These are phyloP conservation scores for Sporisorium scitamineum DNA, from an alignment of 1,284 basidiomycete species.

Conservation along the genomic window DNA sequence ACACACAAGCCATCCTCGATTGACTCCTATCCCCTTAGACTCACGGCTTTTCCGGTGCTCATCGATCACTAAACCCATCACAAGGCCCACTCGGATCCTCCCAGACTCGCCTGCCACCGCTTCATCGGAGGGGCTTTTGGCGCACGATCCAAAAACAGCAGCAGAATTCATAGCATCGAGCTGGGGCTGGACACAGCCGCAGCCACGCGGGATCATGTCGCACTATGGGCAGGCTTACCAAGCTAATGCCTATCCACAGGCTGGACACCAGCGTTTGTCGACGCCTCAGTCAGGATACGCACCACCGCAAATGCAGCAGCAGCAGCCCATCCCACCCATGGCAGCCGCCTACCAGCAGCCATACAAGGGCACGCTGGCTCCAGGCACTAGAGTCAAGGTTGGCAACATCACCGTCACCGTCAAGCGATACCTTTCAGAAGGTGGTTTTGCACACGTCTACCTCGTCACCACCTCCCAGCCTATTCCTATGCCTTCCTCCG, in stretches of 20 bases:
- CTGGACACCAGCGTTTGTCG: conserved; percentile 10
- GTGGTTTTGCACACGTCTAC: conserved; percentile 98
- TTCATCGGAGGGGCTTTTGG: not conserved
- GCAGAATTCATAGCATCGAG: not conserved
- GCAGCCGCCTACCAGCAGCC: conserved; percentile 38
- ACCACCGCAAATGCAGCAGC: conserved; percentile 26
- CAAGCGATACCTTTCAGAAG: conserved; percentile 91
- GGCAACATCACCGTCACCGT: conserved; percentile 89
- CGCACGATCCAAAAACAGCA: not conserved
- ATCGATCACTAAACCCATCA: not conserved
- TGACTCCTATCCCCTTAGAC: not conserved
- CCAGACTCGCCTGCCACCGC: not conserved
- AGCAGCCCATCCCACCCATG: conserved; percentile 16
- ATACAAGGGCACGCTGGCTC: conserved; percentile 62
- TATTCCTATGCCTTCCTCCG: conserved; percentile 71
- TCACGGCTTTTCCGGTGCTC: not conserved
- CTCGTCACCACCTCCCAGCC: conserved; percentile 87
- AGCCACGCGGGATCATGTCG: conserved; percentile 31
- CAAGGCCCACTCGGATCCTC: not conserved
- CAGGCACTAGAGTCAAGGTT: conserved; percentile 88
- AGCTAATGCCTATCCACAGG: conserved; percentile 19
- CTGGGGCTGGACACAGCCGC: conserved; percentile 4
- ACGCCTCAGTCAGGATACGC: conserved; percentile 23
- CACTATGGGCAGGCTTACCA: conserved; percentile 39
- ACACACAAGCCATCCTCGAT: not conserved